Percentiles rank a stretch among this genome's conserved stretches.
These are phyloP conservation scores for Sonneratia caseolaris DNA, from an alignment of 345 rosid species.

Conservation along the genomic window DNA sequence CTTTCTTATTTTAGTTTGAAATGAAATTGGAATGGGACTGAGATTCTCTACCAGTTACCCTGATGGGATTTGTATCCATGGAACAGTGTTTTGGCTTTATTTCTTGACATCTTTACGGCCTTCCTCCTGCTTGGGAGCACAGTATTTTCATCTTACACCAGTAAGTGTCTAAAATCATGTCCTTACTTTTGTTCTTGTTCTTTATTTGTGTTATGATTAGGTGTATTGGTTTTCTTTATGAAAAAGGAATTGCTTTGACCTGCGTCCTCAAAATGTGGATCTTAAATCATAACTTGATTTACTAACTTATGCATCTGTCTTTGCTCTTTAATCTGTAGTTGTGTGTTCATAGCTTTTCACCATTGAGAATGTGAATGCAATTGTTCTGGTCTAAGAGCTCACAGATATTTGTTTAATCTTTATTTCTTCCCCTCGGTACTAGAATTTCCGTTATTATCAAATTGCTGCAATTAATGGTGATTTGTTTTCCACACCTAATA, in stretches of 20 bases:
- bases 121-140: background rate
- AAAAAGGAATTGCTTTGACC: background rate
- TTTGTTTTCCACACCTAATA: too few relatives aligned
- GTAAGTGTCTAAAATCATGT: conserved; percentile 1
- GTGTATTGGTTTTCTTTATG: background rate
- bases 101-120: background rate
- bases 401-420: background rate
- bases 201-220: background rate
- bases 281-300: background rate
- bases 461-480: too few relatives aligned
- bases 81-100: background rate
- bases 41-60: background rate
- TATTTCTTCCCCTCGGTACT: too few relatives aligned
- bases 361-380: too few relatives aligned
- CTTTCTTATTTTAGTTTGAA: background rate
- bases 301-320: background rate
- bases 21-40: background rate
- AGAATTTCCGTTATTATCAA: too few relatives aligned
- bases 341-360: background rate
- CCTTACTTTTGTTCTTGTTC: too few relatives aligned
- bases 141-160: background rate
- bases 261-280: background rate
- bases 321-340: background rate
- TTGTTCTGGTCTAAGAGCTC: too few relatives aligned
- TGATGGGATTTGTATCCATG: background rate